phyloP scores from a whole-genome alignment of 805 yeast species.

The Kodamaea sagamina region DNA sequence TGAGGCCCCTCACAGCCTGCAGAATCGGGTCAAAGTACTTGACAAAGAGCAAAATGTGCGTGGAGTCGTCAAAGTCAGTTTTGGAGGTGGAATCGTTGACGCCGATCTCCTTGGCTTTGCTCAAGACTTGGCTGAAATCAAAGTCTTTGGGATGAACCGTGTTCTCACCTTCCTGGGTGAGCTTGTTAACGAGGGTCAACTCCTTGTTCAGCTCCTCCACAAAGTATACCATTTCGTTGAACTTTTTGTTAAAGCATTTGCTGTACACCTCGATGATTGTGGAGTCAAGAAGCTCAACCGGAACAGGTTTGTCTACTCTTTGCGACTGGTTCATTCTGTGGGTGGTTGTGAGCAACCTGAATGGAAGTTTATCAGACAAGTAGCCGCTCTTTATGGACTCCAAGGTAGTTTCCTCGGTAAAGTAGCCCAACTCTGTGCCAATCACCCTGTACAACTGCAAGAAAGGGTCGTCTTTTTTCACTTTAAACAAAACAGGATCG shows the following conservation, averaged over 20 bases:
- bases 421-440: slow-evolving; percentile 43
- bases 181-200: slow-evolving; percentile 31
- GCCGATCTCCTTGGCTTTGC: slow-evolving; percentile 21
- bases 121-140: slow-evolving; percentile 22
- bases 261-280: slow-evolving; percentile 56
- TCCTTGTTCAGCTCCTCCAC: slow-evolving; percentile 60
- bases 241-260: slow-evolving; percentile 46
- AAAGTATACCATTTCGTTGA: slow-evolving; percentile 57
- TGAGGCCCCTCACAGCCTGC: slow-evolving; percentile 63
- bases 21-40: slow-evolving; percentile 64
- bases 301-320: slow-evolving; percentile 53
- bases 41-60: slow-evolving; percentile 43
- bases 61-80: slow-evolving; percentile 19
- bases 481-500: slow-evolving; percentile 50
- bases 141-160: slow-evolving; percentile 26
- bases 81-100: not conserved
- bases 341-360: slow-evolving; percentile 65
- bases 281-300: slow-evolving; percentile 28
- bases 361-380: slow-evolving; percentile 23
- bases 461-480: slow-evolving; percentile 58
- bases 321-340: slow-evolving; percentile 71
- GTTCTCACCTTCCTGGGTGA: slow-evolving; percentile 11
- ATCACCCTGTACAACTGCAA: slow-evolving; percentile 52
- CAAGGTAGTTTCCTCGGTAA: slow-evolving; percentile 14
- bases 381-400: slow-evolving; percentile 9